Evolutionary conservation across 495 filamentous ascomycete species (phyloP), one percentile per base, ranked within the genome.

Genomic region (Aspergillus steynii): DNA sequence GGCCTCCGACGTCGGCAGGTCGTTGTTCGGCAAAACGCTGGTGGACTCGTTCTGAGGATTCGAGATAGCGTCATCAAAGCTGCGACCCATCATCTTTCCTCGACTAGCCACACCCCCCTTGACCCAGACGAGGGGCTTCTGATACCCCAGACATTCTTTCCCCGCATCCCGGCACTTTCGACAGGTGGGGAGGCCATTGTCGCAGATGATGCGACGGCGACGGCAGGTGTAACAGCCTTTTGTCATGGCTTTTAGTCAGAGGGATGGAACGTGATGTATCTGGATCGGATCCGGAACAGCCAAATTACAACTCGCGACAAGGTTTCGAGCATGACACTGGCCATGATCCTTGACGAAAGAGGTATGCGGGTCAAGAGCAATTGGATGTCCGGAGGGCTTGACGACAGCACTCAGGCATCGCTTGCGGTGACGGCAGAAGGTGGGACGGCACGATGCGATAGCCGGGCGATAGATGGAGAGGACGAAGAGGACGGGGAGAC

Each of bases 141-240:
- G 82, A 68, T 88, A 88, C 48, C 85, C 85, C 54, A 81, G 72
- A 66, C 86, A 88, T 69, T 84, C 78, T 60, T 86, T 82, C 57
- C 82, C 82, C 70, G 83, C 82, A 77, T 87, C 83, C 51, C 79
- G 77, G 70, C 86, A 88, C 61, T 87, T 87, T 60, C 80, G 80
- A 67, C 86, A 88, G 55, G 81, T 80, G 5, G 86, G 86, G 29
- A 80, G 82, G 50, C 81, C 80, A 76, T 88, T 88, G 65, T 85
- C 84, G 74, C 85, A 87, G 50, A 78, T 76, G 32, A 81, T 79
- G 71, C 78, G 78, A 57, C 78, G 76, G 58, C 78, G 78, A 58
- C 78, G 78, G 62, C 78, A 81, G 57, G 77, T 81, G 66, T 81
- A 81, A 55, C 78, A 80, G 59, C 77, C 78, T 71, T 80, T 80